Percentiles rank a stretch among this genome's conserved stretches.
phyloP scores from a whole-genome alignment of 345 rosid genomes.

The Lepidium aucheri region DNA sequence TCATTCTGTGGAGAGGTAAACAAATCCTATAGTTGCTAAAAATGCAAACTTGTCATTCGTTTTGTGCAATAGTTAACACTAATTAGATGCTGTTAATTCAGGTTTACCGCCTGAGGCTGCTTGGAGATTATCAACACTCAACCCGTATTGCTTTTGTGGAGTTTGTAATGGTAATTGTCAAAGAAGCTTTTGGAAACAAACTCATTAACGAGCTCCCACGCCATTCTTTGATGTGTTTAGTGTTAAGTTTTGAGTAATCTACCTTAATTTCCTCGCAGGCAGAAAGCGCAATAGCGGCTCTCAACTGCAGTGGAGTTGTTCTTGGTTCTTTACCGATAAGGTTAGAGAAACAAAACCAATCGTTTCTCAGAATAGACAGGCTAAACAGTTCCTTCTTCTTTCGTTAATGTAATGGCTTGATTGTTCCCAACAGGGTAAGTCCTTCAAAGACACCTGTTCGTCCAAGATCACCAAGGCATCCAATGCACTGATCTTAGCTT shows the following conservation, averaged over 20 bases:
- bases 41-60: not conserved
- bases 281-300: constrained; percentile 95
- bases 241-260: not conserved
- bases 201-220: not conserved
- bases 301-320: constrained; percentile 89
- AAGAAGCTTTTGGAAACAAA: not conserved
- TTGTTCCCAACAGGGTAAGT: constrained; percentile 55
- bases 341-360: constrained; percentile 25
- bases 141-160: constrained; percentile 88
- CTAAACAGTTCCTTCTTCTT: not conserved
- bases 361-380: not conserved
- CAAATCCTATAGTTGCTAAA: not conserved
- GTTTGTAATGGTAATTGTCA: constrained; percentile 50
- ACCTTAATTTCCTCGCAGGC: constrained; percentile 40
- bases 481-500: constrained; percentile 43
- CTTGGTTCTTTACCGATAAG: constrained; percentile 89
- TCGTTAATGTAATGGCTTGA: not conserved
- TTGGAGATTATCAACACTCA: constrained; percentile 75
- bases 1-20: constrained; percentile 69
- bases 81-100: constrained; percentile 18
- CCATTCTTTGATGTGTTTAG: not conserved
- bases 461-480: constrained; percentile 76
- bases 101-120: constrained; percentile 76
- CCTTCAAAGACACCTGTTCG: constrained; percentile 99
- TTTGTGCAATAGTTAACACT: not conserved